A percentile compares a stretch with the other conserved stretches of the same genome.
phyloP scores from a whole-genome alignment of 768 basidiomycete species.

The Leccinellum luteum region DNA sequence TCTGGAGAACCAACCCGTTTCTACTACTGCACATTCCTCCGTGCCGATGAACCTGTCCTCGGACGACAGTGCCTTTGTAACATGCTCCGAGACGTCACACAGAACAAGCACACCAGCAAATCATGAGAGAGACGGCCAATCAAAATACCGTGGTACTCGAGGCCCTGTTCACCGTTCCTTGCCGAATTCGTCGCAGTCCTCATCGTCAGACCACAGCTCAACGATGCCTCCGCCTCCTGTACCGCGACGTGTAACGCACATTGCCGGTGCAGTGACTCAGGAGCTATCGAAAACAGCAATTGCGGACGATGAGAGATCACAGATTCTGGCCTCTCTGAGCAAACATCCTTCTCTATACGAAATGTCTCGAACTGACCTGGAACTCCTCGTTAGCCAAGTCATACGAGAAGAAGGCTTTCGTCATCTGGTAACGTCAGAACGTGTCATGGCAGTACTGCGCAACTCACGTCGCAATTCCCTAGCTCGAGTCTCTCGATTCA shows the following conservation, averaged over 20 bases:
- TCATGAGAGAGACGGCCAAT: background rate
- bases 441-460: background rate
- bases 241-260: constrained; percentile 15
- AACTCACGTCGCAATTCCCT: constrained; percentile 15
- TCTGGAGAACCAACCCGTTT: background rate
- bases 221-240: constrained; percentile 33
- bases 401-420: constrained; percentile 76
- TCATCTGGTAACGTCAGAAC: constrained; percentile 53
- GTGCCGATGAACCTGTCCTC: constrained; percentile 18
- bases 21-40: constrained; percentile 6
- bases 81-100: constrained; percentile 26
- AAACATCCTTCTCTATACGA: constrained; percentile 51
- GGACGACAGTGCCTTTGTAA: constrained; percentile 26
- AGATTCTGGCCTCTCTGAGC: constrained; percentile 40
- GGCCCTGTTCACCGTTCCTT: constrained; percentile 18
- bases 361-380: constrained; percentile 49
- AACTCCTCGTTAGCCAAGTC: constrained; percentile 55
- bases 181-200: constrained; percentile 34
- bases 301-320: constrained; percentile 9
- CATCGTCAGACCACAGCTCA: constrained; percentile 18
- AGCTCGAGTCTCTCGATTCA: constrained; percentile 54
- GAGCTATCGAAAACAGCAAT: constrained; percentile 7
- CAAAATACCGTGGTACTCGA: constrained; percentile 4
- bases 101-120: constrained; percentile 2
- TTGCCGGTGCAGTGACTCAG: constrained; percentile 2